phyloP scores from a whole-genome alignment of 129 eudicot species.

The Lactuca sativa region DNA sequence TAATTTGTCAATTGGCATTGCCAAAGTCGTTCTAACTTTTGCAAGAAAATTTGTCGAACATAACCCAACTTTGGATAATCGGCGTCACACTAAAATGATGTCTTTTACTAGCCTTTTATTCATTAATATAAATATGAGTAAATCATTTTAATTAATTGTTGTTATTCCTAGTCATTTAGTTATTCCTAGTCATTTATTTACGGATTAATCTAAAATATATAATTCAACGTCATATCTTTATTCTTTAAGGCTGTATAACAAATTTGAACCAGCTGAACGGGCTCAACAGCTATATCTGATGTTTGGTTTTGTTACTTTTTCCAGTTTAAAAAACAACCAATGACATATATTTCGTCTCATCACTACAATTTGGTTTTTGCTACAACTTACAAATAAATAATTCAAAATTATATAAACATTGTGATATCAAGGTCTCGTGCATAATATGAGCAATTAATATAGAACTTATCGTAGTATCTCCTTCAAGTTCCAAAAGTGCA shows the following conservation, averaged over 20 bases:
- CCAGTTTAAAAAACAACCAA: neutral
- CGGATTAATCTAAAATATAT: neutral
- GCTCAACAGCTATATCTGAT: neutral
- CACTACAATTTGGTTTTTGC: neutral
- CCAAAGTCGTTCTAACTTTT: neutral
- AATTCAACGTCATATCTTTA: neutral
- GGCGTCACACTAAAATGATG: neutral
- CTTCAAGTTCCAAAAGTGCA: neutral
- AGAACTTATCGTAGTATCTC: neutral
- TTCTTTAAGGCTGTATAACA: neutral
- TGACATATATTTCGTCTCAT: neutral
- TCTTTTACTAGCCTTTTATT: neutral
- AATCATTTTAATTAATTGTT: neutral
- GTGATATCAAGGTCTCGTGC: neutral
- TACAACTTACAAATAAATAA: neutral
- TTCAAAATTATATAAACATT: neutral
- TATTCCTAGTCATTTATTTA: neutral
- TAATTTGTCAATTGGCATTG: neutral
- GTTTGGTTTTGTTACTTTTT: neutral
- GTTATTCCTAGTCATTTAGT: neutral
- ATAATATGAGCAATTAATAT: neutral
- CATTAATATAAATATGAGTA: neutral
- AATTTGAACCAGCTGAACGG: neutral
- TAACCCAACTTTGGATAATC: neutral
- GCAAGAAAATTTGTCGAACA: conserved; percentile 2